Evolutionary conservation across 2,329 filamentous ascomycete genomes (phyloP).

Genomic region (Fusarium mundagurra): DNA sequence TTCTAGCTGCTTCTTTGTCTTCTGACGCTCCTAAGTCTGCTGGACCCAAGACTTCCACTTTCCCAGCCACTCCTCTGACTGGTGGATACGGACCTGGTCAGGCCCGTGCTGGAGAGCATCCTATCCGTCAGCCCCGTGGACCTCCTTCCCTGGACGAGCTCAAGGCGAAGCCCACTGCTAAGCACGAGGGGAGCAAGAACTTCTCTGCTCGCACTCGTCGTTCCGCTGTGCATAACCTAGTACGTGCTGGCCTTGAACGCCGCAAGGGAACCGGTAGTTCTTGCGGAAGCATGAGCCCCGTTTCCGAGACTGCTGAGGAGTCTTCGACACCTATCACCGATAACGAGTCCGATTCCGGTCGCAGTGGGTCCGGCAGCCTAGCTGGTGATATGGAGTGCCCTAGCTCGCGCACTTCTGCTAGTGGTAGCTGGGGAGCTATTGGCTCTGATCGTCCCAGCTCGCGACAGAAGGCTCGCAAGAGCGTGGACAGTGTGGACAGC

Average conservation of each 20-base stretch:
- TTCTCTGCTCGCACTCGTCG: constrained; percentile 93
- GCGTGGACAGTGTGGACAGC: constrained; percentile 72
- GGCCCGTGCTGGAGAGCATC: constrained; percentile 92
- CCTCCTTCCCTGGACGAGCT: constrained; percentile 94
- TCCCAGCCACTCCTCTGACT: constrained; percentile 82
- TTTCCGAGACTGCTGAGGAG: constrained; percentile 80
- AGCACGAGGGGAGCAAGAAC: constrained; percentile 96
- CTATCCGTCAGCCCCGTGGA: constrained; percentile 89
- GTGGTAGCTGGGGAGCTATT: constrained; percentile 79
- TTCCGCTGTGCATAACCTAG: constrained; percentile 89
- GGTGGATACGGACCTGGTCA: constrained; percentile 94
- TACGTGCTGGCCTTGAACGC: constrained; percentile 87
- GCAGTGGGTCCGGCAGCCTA: constrained; percentile 81
- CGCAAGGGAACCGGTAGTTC: constrained; percentile 79
- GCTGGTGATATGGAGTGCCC: constrained; percentile 76
- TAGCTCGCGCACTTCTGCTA: constrained; percentile 80
- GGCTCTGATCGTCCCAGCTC: constrained; percentile 84
- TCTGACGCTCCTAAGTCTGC: constrained; percentile 64
- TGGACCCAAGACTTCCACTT: constrained; percentile 80
- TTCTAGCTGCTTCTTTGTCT: constrained; percentile 55
- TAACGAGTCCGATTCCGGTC: constrained; percentile 77
- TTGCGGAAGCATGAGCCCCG: constrained; percentile 84
- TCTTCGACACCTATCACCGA: constrained; percentile 75
- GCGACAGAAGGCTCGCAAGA: constrained; percentile 71
- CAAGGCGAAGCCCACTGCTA: constrained; percentile 86